These are phyloP conservation scores for Hypomyces perniciosus DNA, from an alignment of 2,329 filamentous ascomycete genomes.

Conservation along the genomic window DNA sequence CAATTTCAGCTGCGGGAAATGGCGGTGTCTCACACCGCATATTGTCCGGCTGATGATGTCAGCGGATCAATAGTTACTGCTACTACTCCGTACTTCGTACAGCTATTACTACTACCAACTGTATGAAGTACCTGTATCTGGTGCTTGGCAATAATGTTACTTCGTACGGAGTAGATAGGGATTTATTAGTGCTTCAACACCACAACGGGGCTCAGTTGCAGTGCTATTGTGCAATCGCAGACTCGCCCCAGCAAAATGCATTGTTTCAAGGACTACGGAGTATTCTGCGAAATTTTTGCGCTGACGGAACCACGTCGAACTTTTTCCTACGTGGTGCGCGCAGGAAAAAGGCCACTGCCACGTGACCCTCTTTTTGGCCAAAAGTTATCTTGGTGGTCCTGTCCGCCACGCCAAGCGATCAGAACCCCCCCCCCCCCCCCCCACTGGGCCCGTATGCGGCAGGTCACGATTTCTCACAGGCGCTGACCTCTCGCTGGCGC, in stretches of 20 bases:
- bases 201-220: too few species aligned
- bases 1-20: background rate
- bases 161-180: too few species aligned
- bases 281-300: background rate
- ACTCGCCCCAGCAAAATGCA: background rate
- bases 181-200: too few species aligned
- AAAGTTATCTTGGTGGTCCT: constrained; percentile 2
- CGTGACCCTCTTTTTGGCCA: constrained; percentile 8
- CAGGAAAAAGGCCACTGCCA: background rate
- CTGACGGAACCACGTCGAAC: background rate
- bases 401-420: constrained; percentile 7
- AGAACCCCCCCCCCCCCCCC: constrained; percentile 5
- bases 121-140: too few species aligned
- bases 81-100: background rate
- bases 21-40: constrained; percentile 11
- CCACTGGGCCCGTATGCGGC: constrained; percentile 12
- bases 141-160: too few species aligned
- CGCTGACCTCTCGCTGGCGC: constrained; percentile 6
- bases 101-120: too few species aligned
- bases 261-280: background rate
- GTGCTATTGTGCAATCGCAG: too few species aligned
- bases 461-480: constrained; percentile 14
- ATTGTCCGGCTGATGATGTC: constrained; percentile 8
- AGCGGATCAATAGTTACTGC: constrained; percentile 5
- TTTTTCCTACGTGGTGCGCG: too few species aligned